Evolutionary conservation across 225 moss, liverwort and hornwort species (phyloP).

Genomic region (Anthoceros angustus): DNA sequence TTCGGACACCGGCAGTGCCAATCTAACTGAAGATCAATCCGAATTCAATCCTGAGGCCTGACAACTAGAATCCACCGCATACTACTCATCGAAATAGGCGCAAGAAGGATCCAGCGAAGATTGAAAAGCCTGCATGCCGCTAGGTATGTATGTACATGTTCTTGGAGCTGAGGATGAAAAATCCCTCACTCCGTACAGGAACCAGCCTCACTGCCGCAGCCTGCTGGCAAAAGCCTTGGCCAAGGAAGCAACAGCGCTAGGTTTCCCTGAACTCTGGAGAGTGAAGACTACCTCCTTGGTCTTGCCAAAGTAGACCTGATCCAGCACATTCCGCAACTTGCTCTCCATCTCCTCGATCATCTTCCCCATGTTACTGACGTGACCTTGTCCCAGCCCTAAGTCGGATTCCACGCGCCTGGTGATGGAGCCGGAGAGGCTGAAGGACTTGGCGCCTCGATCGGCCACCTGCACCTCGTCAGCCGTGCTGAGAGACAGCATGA

Average conservation of each 20-base stretch:
- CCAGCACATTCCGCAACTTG: slow-evolving; percentile 80
- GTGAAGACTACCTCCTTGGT: slow-evolving; percentile 81
- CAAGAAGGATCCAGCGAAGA: background rate
- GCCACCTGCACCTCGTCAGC: slow-evolving; percentile 18
- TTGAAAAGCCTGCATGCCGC: background rate
- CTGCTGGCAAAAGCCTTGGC: background rate
- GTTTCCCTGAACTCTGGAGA: slow-evolving; percentile 13
- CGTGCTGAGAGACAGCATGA: slow-evolving; percentile 76
- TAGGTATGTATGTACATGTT: background rate
- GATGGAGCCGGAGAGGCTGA: slow-evolving; percentile 72
- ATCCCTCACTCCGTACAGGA: background rate
- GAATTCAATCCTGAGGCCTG: no score
- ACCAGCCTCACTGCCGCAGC: background rate
- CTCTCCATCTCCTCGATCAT: slow-evolving; percentile 95
- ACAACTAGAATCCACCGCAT: no score
- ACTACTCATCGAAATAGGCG: no score
- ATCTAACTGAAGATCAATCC: background rate
- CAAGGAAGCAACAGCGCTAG: background rate
- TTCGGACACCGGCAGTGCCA: no score
- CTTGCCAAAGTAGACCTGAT: slow-evolving; percentile 97
- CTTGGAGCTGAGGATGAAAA: background rate
- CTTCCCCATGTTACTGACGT: slow-evolving; percentile 73
- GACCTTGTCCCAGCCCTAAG: slow-evolving; percentile 39
- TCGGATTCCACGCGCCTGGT: slow-evolving; percentile 73
- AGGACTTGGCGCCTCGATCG: slow-evolving; percentile 36